Evolutionary conservation across 164 flowering plant genomes (phyloP).

Genomic region (Houttuynia cordata): DNA sequence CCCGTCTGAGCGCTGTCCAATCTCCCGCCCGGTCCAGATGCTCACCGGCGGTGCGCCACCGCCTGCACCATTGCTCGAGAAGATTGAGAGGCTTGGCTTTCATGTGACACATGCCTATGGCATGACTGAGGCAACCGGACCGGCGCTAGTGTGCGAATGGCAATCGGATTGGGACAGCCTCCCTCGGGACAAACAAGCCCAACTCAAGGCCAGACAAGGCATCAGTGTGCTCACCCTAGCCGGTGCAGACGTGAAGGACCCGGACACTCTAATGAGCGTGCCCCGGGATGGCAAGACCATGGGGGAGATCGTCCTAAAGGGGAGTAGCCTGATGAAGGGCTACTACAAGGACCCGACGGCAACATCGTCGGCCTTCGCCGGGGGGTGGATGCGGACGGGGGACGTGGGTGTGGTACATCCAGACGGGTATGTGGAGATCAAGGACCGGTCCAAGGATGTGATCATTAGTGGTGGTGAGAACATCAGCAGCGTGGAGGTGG

Average conservation of each 20-base stretch:
- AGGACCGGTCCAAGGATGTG: slow-evolving; percentile 72
- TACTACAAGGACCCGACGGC: no score
- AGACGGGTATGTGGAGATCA: slow-evolving; percentile 89
- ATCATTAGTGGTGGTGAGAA: slow-evolving; percentile 91
- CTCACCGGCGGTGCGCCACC: slow-evolving; percentile 93
- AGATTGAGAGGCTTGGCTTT: slow-evolving; percentile 54
- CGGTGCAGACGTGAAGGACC: no score
- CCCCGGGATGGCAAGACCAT: slow-evolving; percentile 53
- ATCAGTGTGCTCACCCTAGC: no score
- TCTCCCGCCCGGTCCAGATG: slow-evolving; percentile 27
- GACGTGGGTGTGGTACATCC: no score
- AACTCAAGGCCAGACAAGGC: no score
- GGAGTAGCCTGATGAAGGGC: no score
- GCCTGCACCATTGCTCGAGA: slow-evolving; percentile 44
- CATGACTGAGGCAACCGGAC: slow-evolving; percentile 82
- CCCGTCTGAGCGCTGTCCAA: slow-evolving; percentile 17
- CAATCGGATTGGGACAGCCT: slow-evolving; percentile 30
- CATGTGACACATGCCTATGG: no score
- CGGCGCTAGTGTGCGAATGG: slow-evolving; percentile 66
- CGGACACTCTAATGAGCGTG: no score
- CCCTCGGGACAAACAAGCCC: slow-evolving; percentile 12
- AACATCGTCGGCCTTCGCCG: no score
- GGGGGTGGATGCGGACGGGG: no score
- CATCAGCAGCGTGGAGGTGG: slow-evolving; percentile 49
- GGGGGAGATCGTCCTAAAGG: slow-evolving; percentile 70